Evolutionary conservation across 257 asterid genomes (phyloP), one percentile per base, ranked within the genome.

Genomic region (Solanum neorickii): DNA sequence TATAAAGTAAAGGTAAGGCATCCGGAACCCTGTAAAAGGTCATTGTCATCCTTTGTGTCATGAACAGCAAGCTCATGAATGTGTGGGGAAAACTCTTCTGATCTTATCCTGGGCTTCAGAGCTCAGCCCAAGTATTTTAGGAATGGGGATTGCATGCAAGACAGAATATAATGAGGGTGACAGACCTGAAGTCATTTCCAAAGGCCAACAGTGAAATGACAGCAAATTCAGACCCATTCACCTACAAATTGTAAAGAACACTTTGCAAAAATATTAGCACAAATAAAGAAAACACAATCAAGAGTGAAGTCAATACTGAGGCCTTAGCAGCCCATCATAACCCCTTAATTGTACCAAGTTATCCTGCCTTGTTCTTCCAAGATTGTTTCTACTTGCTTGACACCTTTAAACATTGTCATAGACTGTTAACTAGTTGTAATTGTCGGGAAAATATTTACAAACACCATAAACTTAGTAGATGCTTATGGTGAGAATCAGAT

Each of bases 191-290:
- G 72, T 95, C 95, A 90, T 96, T 93, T 87, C 94, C 99, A 42
- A 88, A 95, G 86, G 93, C 94, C 91, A 94, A 82, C 89, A 97
- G 94, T 86, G 98, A 95, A 29, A 94, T 87, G 78, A 96, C 86
- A 83, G 98, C 96, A 88, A 92, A 93, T 93, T 97, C 99, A 90
- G 92, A 76, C 42, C 97, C 99, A 87, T 91, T 92, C 86, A 93
- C 98, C 99, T 97, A 77, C 39, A 90, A 89, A 91, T 78, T 49
- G 49, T 25, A 49, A 49, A 42, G 59, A 39, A 33, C 31, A 49
- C 66, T 60, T 83, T 18, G 73, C 27, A 87, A 83, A 62, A 37
- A 83, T 39, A 86, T 41, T 85, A 56, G 85, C 27, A 11, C 20
- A 56, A 46, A 46, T 21, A 44, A 82, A 47, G 65, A 62, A 66